These are phyloP conservation scores for Ophiocytium majus DNA, from an alignment of 352 stramenopile species.

Conservation along the genomic window DNA sequence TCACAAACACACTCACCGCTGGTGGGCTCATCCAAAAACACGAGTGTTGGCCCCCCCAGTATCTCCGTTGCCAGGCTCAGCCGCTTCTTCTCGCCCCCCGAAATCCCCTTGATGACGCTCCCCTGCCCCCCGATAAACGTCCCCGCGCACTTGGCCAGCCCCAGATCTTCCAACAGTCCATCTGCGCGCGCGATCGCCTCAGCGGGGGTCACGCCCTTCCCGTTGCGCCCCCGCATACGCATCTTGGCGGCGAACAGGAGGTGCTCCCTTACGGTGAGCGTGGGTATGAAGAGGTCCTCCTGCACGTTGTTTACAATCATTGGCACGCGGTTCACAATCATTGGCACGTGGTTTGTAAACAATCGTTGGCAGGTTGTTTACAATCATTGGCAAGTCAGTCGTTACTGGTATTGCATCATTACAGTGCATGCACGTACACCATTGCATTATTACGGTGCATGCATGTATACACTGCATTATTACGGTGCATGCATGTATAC, in stretches of 20 bases:
- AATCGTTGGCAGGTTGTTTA: background rate
- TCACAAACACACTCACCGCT: slow-evolving; percentile 53
- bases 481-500: too few species aligned
- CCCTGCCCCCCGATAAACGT: slow-evolving; percentile 57
- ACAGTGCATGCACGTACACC: too few species aligned
- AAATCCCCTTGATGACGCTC: slow-evolving; percentile 63
- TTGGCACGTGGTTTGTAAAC: background rate
- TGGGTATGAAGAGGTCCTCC: slow-evolving; percentile 61
- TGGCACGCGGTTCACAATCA: background rate
- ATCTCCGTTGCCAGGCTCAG: slow-evolving; percentile 75
- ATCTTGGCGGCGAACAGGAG: slow-evolving; percentile 58
- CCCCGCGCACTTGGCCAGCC: slow-evolving; percentile 55
- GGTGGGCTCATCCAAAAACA: slow-evolving; percentile 75
- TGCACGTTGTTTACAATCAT: too few species aligned
- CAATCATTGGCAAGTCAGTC: too few species aligned
- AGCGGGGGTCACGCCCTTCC: slow-evolving; percentile 27
- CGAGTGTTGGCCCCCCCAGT: slow-evolving; percentile 69
- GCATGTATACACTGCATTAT: too few species aligned
- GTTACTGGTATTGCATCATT: too few species aligned
- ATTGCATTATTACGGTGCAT: too few species aligned
- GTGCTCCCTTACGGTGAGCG: slow-evolving; percentile 61
- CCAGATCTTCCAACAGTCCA: slow-evolving; percentile 42
- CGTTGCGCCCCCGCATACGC: slow-evolving; percentile 20
- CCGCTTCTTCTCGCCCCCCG: slow-evolving; percentile 72
- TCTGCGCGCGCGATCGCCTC: slow-evolving; percentile 47